Evolutionary conservation across 78 protist genomes (phyloP).

Genomic region (Goniomonas avonlea): DNA sequence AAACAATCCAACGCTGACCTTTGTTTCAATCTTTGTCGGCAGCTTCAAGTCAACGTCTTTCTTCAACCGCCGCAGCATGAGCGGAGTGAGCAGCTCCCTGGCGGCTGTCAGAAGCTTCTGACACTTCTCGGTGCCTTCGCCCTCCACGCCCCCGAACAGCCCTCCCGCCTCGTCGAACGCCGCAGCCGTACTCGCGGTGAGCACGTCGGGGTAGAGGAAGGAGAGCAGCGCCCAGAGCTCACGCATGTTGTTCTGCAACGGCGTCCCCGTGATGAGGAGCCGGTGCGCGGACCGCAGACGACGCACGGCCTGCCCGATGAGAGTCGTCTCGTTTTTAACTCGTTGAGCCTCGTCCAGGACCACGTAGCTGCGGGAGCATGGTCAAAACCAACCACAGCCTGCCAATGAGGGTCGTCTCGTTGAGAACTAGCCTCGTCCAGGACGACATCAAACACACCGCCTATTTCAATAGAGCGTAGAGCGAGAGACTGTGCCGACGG

Average conservation of each 20-base stretch:
- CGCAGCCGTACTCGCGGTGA: conserved; percentile 62
- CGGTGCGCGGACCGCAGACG: background rate
- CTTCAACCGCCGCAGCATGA: conserved; percentile 59
- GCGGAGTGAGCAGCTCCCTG: conserved; percentile 77
- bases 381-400: no score
- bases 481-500: no score
- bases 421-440: no score
- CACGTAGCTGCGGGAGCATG: no score
- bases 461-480: no score
- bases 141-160: no score
- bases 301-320: background rate
- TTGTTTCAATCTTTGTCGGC: background rate
- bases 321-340: background rate
- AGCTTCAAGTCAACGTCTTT: conserved; percentile 4
- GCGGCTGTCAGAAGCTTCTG: conserved; percentile 51
- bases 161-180: no score
- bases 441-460: no score
- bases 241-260: conserved; percentile 72
- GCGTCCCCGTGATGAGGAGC: conserved; percentile 48
- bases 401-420: no score
- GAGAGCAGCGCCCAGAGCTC: conserved; percentile 89
- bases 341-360: conserved; percentile 15
- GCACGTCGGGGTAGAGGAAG: conserved; percentile 75
- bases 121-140: background rate
- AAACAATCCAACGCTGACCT: background rate